Conservation (phyloP, 139 green algal species). For the Desmodesmus armatus region DNA sequence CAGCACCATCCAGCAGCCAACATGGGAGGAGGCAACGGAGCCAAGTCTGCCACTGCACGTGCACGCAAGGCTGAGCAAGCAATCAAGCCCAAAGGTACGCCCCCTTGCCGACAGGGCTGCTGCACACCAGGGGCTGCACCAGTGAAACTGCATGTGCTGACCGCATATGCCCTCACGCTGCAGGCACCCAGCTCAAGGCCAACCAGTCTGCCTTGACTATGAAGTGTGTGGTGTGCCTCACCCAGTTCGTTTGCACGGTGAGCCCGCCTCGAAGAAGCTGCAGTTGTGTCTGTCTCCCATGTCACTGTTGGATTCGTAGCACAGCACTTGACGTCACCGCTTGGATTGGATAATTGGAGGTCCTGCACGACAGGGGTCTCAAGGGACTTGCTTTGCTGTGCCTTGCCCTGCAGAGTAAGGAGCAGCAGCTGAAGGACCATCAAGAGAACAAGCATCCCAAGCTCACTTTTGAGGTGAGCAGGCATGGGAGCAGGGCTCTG, state of each 20-base stretch:
- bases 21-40: constrained; percentile 64
- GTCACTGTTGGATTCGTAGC: too few species aligned
- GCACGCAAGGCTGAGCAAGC: constrained; percentile 43
- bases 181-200: constrained; percentile 60
- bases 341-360: not conserved
- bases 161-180: not conserved
- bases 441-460: constrained; percentile 72
- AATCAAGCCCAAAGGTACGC: constrained; percentile 33
- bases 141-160: not conserved
- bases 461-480: constrained; percentile 34
- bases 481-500: not conserved
- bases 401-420: constrained; percentile 30
- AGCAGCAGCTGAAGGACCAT: constrained; percentile 68
- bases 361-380: not conserved
- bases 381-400: not conserved
- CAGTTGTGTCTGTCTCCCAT: not conserved
- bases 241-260: constrained; percentile 68
- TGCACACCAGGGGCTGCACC: not conserved
- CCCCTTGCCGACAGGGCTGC: not conserved
- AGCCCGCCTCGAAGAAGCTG: not conserved
- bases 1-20: not conserved
- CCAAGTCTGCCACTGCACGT: constrained; percentile 65
- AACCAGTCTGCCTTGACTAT: constrained; percentile 63
- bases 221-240: constrained; percentile 69
- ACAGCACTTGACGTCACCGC: not conserved